phyloP scores from a whole-genome alignment of 345 rosid genomes.

The Erucastrum elatum region DNA sequence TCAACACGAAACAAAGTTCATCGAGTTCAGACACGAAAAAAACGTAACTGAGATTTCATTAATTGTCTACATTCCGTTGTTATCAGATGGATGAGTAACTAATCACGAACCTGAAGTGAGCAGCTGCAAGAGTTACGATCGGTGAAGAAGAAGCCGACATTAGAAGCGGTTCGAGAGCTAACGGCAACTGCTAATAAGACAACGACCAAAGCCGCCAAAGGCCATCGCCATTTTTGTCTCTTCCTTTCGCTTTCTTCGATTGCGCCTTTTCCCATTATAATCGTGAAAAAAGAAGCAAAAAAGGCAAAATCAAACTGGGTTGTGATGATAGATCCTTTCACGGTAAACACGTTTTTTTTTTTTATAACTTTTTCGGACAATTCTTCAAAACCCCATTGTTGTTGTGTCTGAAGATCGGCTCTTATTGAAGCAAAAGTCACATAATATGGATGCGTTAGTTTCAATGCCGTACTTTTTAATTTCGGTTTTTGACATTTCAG shows the following conservation, averaged over 20 bases:
- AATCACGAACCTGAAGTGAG: constrained; percentile 44
- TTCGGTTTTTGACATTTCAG: constrained; percentile 31
- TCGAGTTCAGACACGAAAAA: neutral
- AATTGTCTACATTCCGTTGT: neutral
- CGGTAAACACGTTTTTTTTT: constrained; percentile 13
- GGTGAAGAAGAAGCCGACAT: constrained; percentile 45
- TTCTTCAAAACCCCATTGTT: constrained; percentile 14
- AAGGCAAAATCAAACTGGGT: neutral
- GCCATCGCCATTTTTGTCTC: constrained; percentile 46
- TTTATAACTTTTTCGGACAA: neutral
- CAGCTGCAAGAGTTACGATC: constrained; percentile 54
- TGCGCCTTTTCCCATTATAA: neutral
- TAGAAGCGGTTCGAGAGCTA: constrained; percentile 45
- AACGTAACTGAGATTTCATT: neutral
- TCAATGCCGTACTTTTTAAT: neutral
- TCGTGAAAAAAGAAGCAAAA: neutral
- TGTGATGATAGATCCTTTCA: neutral
- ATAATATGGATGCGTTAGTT: constrained; percentile 18
- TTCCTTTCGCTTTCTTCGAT: constrained; percentile 30
- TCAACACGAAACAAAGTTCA: constrained; percentile 15
- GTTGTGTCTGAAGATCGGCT: constrained; percentile 20
- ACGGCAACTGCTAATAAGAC: constrained; percentile 54
- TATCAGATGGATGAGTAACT: neutral
- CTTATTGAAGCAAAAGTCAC: constrained; percentile 3
- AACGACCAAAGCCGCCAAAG: constrained; percentile 49